Conservation (phyloP, 768 basidiomycete species). For the Amanita molliuscula region DNA sequence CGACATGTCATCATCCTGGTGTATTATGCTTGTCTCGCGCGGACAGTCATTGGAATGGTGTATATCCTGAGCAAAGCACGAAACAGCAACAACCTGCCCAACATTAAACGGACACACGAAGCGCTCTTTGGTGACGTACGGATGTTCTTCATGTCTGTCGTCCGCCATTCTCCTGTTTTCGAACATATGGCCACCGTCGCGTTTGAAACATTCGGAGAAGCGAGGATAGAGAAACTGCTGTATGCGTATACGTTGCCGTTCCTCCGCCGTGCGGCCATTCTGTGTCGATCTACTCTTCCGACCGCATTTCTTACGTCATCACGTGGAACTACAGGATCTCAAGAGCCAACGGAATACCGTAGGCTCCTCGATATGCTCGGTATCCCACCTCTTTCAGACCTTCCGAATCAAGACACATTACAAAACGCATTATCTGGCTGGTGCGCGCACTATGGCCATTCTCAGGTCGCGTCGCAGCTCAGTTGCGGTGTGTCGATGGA, state of each 20-base stretch:
- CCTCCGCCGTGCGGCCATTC: conserved; percentile 77
- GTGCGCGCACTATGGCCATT: conserved; percentile 83
- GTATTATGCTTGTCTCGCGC: conserved; percentile 85
- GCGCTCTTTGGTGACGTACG: conserved; percentile 77
- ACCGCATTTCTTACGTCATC: conserved; percentile 44
- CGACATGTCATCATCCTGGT: conserved; percentile 80
- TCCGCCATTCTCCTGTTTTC: conserved; percentile 80
- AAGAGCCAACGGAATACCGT: conserved; percentile 60
- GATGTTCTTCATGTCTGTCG: conserved; percentile 87
- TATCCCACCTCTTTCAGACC: conserved; percentile 70
- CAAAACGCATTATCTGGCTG: conserved; percentile 84
- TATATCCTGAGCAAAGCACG: conserved; percentile 69
- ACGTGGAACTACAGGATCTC: conserved; percentile 15
- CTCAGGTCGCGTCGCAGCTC: conserved; percentile 67
- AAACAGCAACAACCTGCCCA: conserved; percentile 36
- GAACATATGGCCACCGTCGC: conserved; percentile 77
- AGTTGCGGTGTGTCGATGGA: conserved; percentile 77
- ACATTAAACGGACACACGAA: conserved; percentile 41
- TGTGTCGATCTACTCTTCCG: conserved; percentile 69
- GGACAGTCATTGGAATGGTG: conserved; percentile 79
- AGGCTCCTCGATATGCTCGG: conserved; percentile 67
- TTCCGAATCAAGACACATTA: conserved; percentile 78
- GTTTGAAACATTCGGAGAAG: conserved; percentile 75
- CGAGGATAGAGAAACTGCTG: conserved; percentile 74
- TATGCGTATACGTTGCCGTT: conserved; percentile 89